phyloP scores from a whole-genome alignment of 1,139 yeast species.

The Scheffersomyces quercinus region DNA sequence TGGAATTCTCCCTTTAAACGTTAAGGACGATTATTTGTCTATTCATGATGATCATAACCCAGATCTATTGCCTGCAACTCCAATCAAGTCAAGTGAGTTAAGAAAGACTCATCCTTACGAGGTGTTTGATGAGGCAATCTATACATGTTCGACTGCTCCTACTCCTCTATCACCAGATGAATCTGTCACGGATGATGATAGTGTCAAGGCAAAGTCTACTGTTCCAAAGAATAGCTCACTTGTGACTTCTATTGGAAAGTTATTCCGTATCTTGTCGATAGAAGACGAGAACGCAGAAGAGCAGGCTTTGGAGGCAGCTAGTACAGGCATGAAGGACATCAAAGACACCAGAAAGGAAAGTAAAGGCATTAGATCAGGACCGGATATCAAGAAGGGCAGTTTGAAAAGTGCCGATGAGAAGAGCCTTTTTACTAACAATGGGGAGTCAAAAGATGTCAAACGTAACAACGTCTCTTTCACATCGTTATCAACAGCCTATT shows the following conservation, averaged over 20 bases:
- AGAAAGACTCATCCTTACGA: slow-evolving; percentile 66
- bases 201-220: slow-evolving; percentile 9
- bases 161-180: slow-evolving; percentile 12
- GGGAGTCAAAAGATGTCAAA: slow-evolving; percentile 12
- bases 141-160: slow-evolving; percentile 50
- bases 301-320: neutral
- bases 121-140: slow-evolving; percentile 74
- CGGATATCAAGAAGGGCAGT: slow-evolving; percentile 4
- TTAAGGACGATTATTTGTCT: slow-evolving; percentile 23
- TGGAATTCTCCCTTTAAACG: slow-evolving; percentile 40
- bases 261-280: slow-evolving; percentile 36
- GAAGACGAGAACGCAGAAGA: slow-evolving; percentile 22
- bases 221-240: slow-evolving; percentile 28
- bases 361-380: slow-evolving; percentile 1
- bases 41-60: slow-evolving; percentile 15
- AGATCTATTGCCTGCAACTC: slow-evolving; percentile 14
- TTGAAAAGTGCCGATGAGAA: neutral
- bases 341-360: slow-evolving; percentile 10
- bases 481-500: slow-evolving; percentile 38
- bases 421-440: slow-evolving; percentile 5
- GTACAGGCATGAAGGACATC: neutral
- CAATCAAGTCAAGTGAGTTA: slow-evolving; percentile 32
- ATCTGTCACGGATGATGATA: slow-evolving; percentile 3
- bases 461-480: slow-evolving; percentile 40
- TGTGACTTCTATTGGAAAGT: slow-evolving; percentile 39